Percentiles rank a stretch among this genome's conserved stretches.
Conservation (phyloP, 305 asterid species). For the Solanum hybrid region DNA sequence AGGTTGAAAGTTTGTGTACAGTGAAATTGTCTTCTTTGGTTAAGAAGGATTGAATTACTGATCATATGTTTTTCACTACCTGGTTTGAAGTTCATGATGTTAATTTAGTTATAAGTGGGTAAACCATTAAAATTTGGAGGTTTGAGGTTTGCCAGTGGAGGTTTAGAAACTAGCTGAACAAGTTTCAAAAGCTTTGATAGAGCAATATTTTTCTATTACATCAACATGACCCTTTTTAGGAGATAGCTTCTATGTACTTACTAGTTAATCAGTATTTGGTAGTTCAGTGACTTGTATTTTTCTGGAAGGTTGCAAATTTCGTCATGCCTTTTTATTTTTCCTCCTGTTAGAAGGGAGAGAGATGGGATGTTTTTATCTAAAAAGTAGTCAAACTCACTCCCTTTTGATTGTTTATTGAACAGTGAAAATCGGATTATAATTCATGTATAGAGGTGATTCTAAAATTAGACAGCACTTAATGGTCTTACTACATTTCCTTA, state of each 20-base stretch:
- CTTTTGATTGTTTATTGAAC: background rate
- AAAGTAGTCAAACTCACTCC: background rate
- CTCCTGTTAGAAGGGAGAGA: background rate
- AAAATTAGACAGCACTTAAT: slow-evolving; percentile 1
- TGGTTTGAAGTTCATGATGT: background rate
- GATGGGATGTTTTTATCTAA: background rate
- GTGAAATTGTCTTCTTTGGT: background rate
- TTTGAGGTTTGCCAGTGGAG: background rate
- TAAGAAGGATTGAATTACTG: background rate
- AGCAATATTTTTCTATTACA: too few species aligned
- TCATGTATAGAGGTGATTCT: background rate
- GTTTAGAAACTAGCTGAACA: background rate
- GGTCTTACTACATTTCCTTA: background rate
- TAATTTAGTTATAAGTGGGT: background rate
- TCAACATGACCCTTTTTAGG: too few species aligned
- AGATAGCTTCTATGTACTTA: too few species aligned
- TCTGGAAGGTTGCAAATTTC: too few species aligned
- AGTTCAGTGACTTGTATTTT: too few species aligned
- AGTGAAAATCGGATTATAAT: background rate
- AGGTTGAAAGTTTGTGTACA: background rate
- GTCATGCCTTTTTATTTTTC: too few species aligned
- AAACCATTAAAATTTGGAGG: background rate
- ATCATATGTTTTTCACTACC: background rate
- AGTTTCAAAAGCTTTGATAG: too few species aligned
- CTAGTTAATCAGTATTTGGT: too few species aligned